Evolutionary conservation across 805 yeast species (phyloP), one percentile per base, ranked within the genome.

Genomic region (Myxozyma vanderwaltii): DNA sequence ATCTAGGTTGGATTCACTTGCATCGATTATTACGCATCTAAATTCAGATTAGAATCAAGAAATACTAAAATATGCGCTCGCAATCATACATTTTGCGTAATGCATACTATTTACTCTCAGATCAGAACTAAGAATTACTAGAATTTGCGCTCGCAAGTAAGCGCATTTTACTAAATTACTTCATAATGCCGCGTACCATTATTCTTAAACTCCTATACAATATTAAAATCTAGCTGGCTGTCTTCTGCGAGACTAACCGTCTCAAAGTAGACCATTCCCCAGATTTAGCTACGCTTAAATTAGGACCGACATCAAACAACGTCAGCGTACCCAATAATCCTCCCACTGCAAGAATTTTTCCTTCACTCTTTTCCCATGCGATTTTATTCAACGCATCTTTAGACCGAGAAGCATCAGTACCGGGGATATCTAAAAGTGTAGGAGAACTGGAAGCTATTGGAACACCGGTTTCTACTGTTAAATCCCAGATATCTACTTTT

Each of bases 401-500:
- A 39, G 21, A 39, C 39, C 13, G 21, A 10, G 35, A 31, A 45
- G 29, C 24, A 17, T 47, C 5, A 31, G 31, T 38, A 19, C 33
- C 39, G 17, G 53, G 29, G 23, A 36, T 4, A 4, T 13, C 43
- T 8, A 21, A 19, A 19, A 5, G 63, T 15, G 19, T 47, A 48
- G 29, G 57, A 58, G 10, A 35, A 29, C 35, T 19, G 7, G 68
- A 52, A 1, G 67, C 63, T 13, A 69, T 43, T 1, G 77, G 72
- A 13, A 63, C 63, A 17, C 72, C 74, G 17, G 67, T 55, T 41
- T 69, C 74, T 24, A 63, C 63, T 5, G 63, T 33, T 6, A 78
- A 58, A 61, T 78, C 74, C 79, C 79, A 78, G 33, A 78, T 56
- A 52, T 74, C 74, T 35, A 76, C 51, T 29, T 55, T 49, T 1